Percentiles rank a stretch among this genome's conserved stretches.
Conservation (phyloP, 2,329 filamentous ascomycete genomes). For the Ophiostoma himal-ulmi region DNA sequence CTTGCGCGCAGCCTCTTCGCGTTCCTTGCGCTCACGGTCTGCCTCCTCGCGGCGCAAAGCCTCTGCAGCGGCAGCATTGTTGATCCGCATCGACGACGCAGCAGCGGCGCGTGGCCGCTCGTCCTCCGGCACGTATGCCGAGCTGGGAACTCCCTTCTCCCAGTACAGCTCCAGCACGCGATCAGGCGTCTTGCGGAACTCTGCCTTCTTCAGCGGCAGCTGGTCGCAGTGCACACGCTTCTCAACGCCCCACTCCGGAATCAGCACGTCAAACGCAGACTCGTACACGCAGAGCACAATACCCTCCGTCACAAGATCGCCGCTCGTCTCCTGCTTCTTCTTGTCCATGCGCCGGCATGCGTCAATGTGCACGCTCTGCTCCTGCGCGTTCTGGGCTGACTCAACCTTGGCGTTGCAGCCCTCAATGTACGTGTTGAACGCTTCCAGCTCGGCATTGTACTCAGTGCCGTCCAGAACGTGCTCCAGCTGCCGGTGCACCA, state of each 20-base stretch:
- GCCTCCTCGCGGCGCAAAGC: constrained; percentile 77
- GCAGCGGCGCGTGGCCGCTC: constrained; percentile 77
- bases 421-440: constrained; percentile 84
- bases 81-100: constrained; percentile 60
- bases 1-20: constrained; percentile 84
- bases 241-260: constrained; percentile 97
- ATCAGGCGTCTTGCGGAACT: constrained; percentile 86
- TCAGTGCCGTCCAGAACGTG: constrained; percentile 74
- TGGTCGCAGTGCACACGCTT: constrained; percentile 99
- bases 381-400: constrained; percentile 92
- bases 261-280: constrained; percentile 95
- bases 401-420: constrained; percentile 99
- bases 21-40: constrained; percentile 73
- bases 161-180: constrained; percentile 94
- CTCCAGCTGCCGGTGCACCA: constrained; percentile 93
- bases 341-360: constrained; percentile 95
- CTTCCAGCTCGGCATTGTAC: constrained; percentile 84
- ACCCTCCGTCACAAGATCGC: constrained; percentile 89
- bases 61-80: constrained; percentile 63
- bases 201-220: constrained; percentile 96
- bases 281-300: constrained; percentile 97
- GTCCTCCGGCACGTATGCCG: constrained; percentile 92
- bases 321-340: constrained; percentile 76
- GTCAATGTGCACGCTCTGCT: constrained; percentile 98
- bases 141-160: constrained; percentile 98